A percentile compares a stretch with the other conserved stretches of the same genome.
Evolutionary conservation across 164 flowering plant species (phyloP).

Genomic region (Stephania japonica): DNA sequence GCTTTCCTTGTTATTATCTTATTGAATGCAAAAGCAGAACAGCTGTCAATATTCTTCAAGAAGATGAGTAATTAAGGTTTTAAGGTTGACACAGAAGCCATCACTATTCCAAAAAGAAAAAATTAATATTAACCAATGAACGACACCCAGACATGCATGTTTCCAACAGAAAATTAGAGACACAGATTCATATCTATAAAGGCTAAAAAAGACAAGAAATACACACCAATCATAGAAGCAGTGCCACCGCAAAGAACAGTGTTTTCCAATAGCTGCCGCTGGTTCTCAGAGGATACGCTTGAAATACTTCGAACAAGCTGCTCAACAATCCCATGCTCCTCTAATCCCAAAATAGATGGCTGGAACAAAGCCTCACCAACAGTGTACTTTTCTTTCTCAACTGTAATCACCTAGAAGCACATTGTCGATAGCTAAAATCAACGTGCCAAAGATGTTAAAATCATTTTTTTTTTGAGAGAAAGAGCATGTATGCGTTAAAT

Average conservation of each 20-base stretch:
- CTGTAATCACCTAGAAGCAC: conserved; percentile 60
- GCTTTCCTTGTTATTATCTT: too few relatives aligned
- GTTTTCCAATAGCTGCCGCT: conserved; percentile 83
- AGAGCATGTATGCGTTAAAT: neutral
- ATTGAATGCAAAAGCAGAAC: too few relatives aligned
- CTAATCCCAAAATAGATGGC: conserved; percentile 83
- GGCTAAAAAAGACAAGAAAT: neutral
- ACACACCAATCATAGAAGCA: conserved; percentile 71
- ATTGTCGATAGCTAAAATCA: neutral
- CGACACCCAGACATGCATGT: neutral
- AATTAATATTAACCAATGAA: neutral
- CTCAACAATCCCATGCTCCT: conserved; percentile 95
- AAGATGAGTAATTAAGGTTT: neutral
- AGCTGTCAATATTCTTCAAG: too few relatives aligned
- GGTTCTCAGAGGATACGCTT: conserved; percentile 89
- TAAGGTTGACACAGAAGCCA: neutral
- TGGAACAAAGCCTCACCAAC: conserved; percentile 97
- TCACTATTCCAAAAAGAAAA: neutral
- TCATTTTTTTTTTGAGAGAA: too few relatives aligned
- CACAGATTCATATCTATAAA: neutral
- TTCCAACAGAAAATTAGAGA: neutral
- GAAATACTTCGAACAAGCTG: conserved; percentile 91
- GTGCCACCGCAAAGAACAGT: conserved; percentile 98
- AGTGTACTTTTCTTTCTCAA: conserved; percentile 69
- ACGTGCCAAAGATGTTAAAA: neutral